Base-by-base conservation (phyloP, 2,329 filamentous ascomycete genomes). In the Penicillium freii region DNA sequence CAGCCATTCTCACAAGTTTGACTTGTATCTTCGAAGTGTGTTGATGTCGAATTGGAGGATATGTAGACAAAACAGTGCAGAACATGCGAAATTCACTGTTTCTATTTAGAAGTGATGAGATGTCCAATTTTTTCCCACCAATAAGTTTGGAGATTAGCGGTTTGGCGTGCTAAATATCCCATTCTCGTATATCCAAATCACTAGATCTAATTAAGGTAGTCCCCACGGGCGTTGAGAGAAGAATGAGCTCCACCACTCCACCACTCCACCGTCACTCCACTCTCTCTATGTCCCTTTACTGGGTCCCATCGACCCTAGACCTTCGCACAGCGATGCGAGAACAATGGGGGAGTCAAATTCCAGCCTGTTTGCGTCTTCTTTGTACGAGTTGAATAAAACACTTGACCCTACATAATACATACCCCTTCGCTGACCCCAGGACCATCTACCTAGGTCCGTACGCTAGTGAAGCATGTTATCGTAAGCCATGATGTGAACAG, bases 211-310 rank as follows among this genome's bases (percentile, higher is more conserved):
- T 19, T 13, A n/a, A 25, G 34, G 9, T 29, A 29, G 5, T 5
- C 29, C 29, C 29, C 29, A 13, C 5, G 29, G 2, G 33, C 13
- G 33, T 15, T 34, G n/a, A 40, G 21, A 31, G 34, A 13, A 44
- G 33, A 54, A 34, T 36, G 52, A 54, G 52, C 52, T 49, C 52
- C 52, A 54, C 36, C 44, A 54, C 43, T 27, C 25, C 25, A 27
- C 38, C 36, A 54, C 43, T 54, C 43, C 34, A 27, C 43, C 34
- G 34, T 9, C 44, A 23, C 39, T 42, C 34, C 34, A 36, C 34
- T n/a, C 17, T 36, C 34, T 4, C 17, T 9, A 9, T 36, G 6
- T 36, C 17, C 8, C 34, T 36, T n/a, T 9, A n/a, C 15, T 7
- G n/a, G 17, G 9, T 36, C 34, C 4, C 3, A 36, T 36, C 34